These are phyloP conservation scores for Melianthus villosus DNA, from an alignment of 441 rosid species.

Conservation along the genomic window DNA sequence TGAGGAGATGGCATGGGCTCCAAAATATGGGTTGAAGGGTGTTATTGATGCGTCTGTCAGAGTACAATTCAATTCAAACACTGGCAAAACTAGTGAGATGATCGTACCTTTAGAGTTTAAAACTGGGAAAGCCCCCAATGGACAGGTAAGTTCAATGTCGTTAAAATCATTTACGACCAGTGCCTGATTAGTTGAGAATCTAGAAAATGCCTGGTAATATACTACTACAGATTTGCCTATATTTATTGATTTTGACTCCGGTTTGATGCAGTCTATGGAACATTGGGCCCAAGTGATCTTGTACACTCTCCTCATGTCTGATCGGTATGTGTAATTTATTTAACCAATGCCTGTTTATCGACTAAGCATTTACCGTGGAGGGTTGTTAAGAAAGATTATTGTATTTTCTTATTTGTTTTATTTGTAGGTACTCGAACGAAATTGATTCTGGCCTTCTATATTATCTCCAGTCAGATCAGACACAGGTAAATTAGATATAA, in stretches of 20 bases:
- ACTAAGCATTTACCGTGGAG: background rate
- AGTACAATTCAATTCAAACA: conserved; percentile 41
- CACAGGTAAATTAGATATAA: conserved; percentile 42
- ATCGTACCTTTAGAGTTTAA: conserved; percentile 89
- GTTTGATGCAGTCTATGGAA: conserved; percentile 57
- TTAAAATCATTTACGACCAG: conserved; percentile 1
- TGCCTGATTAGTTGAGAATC: conserved; percentile 1
- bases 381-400: conserved; percentile 4
- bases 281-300: conserved; percentile 93
- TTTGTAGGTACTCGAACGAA: conserved; percentile 49
- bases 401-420: conserved; percentile 11
- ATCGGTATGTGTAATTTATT: conserved; percentile 36
- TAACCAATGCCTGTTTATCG: background rate
- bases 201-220: conserved; percentile 1
- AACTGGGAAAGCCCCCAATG: conserved; percentile 68
- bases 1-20: conserved; percentile 99
- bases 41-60: conserved; percentile 86
- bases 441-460: conserved; percentile 80
- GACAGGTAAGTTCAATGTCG: conserved; percentile 44
- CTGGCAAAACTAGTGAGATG: conserved; percentile 29
- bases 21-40: conserved; percentile 92
- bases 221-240: background rate
- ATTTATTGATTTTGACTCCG: background rate
- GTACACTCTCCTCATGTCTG: conserved; percentile 97
- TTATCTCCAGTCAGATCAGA: conserved; percentile 78